Percentiles rank a stretch among this genome's conserved stretches.
phyloP scores from a whole-genome alignment of 179 eudicot species.

The Silene coronaria region DNA sequence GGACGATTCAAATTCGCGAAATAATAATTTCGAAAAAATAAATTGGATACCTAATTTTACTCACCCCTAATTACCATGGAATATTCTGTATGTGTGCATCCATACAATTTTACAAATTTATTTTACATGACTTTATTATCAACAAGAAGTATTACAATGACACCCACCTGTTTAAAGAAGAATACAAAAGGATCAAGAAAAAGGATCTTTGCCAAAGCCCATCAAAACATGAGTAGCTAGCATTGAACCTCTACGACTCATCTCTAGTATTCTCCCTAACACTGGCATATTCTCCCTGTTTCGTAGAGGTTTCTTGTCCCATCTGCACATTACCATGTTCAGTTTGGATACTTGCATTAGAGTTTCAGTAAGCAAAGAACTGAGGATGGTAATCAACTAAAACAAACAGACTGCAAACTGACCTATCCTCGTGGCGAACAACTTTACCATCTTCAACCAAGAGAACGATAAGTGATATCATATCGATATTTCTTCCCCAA shows the following conservation, averaged over 20 bases:
- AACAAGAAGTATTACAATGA: too few species aligned
- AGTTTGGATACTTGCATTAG: too few species aligned
- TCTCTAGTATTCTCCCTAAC: constrained; percentile 47
- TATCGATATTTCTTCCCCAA: constrained; percentile 53
- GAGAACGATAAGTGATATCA: constrained; percentile 72
- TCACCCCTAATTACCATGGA: too few species aligned
- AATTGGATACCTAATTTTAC: too few species aligned
- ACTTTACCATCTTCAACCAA: constrained; percentile 55
- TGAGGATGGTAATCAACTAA: too few species aligned
- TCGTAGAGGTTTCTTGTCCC: constrained; percentile 75
- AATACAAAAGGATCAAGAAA: background rate
- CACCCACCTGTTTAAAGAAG: too few species aligned
- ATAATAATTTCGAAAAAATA: too few species aligned
- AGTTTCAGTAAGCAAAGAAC: too few species aligned
- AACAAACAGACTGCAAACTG: constrained; percentile 10
- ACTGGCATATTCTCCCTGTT: constrained; percentile 55
- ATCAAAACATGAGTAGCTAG: constrained; percentile 67
- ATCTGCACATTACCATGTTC: constrained; percentile 40
- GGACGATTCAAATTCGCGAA: too few species aligned
- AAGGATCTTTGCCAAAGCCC: constrained; percentile 80
- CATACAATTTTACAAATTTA: too few species aligned
- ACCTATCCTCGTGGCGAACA: constrained; percentile 81
- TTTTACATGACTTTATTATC: too few species aligned
- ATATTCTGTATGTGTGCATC: too few species aligned
- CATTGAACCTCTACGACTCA: constrained; percentile 64